A percentile compares a stretch with the other conserved stretches of the same genome.
Evolutionary conservation across 2,329 filamentous ascomycete genomes (phyloP).

Genomic region (Clonostachys sp.): DNA sequence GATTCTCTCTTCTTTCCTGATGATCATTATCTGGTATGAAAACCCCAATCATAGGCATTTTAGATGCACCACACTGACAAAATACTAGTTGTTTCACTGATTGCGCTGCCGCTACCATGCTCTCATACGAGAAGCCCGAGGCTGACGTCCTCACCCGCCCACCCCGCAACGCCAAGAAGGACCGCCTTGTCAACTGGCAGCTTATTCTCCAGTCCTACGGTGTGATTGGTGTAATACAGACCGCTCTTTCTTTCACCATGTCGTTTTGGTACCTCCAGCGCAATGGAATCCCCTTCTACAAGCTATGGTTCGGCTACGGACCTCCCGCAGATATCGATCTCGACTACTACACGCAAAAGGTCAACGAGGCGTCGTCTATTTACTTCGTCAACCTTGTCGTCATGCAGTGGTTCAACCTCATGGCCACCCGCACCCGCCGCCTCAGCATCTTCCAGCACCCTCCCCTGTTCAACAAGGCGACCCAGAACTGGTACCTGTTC

Average conservation of each 20-base stretch:
- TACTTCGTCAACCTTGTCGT: conserved; percentile 80
- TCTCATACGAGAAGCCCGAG: conserved; percentile 75
- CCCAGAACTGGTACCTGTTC: conserved; percentile 65
- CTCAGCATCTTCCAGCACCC: conserved; percentile 69
- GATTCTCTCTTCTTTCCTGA: conserved; percentile 68
- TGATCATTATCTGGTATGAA: conserved; percentile 58
- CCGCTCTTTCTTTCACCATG: conserved; percentile 57
- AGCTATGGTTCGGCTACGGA: conserved; percentile 67
- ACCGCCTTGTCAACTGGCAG: conserved; percentile 69
- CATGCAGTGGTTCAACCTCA: conserved; percentile 76
- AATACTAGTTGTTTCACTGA: conserved; percentile 66
- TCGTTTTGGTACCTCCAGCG: conserved; percentile 61
- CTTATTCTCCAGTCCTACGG: conserved; percentile 71
- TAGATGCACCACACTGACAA: conserved; percentile 5
- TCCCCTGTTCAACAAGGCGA: conserved; percentile 58
- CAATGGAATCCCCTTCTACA: conserved; percentile 58
- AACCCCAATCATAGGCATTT: background rate
- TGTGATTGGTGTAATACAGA: conserved; percentile 62
- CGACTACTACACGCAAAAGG: conserved; percentile 46
- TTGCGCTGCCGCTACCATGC: conserved; percentile 65
- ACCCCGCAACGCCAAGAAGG: conserved; percentile 63
- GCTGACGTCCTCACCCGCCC: conserved; percentile 67
- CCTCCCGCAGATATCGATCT: conserved; percentile 42
- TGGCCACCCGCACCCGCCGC: conserved; percentile 62
- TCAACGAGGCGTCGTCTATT: conserved; percentile 65